Conservation (phyloP, 768 basidiomycete genomes). For the Ramaria sp. region DNA sequence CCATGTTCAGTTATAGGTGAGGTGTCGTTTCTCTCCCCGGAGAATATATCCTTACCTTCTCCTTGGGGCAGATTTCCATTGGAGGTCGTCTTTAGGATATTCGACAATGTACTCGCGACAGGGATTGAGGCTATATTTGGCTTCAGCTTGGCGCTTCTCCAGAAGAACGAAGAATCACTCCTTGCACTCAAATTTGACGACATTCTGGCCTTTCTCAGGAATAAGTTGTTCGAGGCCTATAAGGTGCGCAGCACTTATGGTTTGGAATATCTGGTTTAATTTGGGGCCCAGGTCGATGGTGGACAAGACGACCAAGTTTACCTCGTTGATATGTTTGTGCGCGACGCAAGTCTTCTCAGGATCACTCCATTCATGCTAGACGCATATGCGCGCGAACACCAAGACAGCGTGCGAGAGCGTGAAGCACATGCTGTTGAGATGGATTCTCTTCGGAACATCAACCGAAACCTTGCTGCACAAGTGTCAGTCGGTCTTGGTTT, state of each 20-base stretch:
- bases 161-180: slow-evolving; percentile 76
- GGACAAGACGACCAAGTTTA: slow-evolving; percentile 33
- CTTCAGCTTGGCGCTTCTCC: slow-evolving; percentile 78
- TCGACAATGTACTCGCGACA: slow-evolving; percentile 91
- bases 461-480: slow-evolving; percentile 63
- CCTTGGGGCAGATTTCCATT: slow-evolving; percentile 69
- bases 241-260: slow-evolving; percentile 28
- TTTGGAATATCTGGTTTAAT: neutral
- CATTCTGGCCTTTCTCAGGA: slow-evolving; percentile 76
- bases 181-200: slow-evolving; percentile 85
- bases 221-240: slow-evolving; percentile 73
- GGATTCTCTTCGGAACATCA: slow-evolving; percentile 71
- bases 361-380: slow-evolving; percentile 98
- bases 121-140: slow-evolving; percentile 97
- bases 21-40: slow-evolving; percentile 11
- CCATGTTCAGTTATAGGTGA: slow-evolving; percentile 90
- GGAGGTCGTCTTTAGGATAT: slow-evolving; percentile 90
- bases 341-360: slow-evolving; percentile 72
- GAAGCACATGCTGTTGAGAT: slow-evolving; percentile 81
- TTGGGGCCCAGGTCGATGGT: neutral
- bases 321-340: slow-evolving; percentile 72
- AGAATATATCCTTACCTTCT: neutral
- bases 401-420: slow-evolving; percentile 62
- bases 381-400: slow-evolving; percentile 78
- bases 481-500: slow-evolving; percentile 43